Base-by-base conservation (phyloP, 352 stramenopile genomes). In the Globisporangium alternatum region DNA sequence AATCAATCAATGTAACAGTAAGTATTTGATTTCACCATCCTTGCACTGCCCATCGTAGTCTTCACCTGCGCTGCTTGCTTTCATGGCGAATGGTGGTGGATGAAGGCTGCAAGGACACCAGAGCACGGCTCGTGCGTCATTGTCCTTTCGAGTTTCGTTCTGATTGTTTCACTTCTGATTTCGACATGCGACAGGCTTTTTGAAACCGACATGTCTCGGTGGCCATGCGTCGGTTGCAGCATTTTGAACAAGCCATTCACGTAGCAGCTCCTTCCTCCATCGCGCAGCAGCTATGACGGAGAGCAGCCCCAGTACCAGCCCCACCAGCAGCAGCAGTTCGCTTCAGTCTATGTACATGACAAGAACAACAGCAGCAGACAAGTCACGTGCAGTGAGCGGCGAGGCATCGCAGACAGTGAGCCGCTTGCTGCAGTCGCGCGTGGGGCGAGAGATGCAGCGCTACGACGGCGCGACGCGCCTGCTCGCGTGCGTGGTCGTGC, bases 381-480 rank as follows among this genome's bases (percentile, higher is more conserved):
- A 58, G 21, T 21, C 51, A 12, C 22, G 37, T n/a, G 12, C 21
- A 37, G 12, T 43, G 28, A 57, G 30, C 28, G 28, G 17, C 6
- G 12, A 7, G 4, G 28, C 15, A 6, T 2, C 28, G 8, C 37
- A 53, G 28, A 45, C 35, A 8, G 60, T 35, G 12, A 80, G 70
- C 21, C 65, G 52, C 33, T 48, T 85, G 56, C 51, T 83, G 45
- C 64, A 86, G 48, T 88, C 85, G 30, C 76, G 85, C 31, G 66
- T 80, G 4, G 85, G 85, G 2, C 69, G 85, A 22, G 80, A 88
- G 33, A 78, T 78, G 45, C 85, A 93, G 68, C 78, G 80, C 19
- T 93, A 91, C 61, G 81, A 93, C 59, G 84, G 78, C 13, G 37
- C 48, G 17, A 76, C 70, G 19, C 75, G 84, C 13, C 62, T 93